Percentiles rank a stretch among this genome's conserved stretches.
These are phyloP conservation scores for Trichoderma koningii DNA, from an alignment of 2,329 filamentous ascomycete species.

Conservation along the genomic window DNA sequence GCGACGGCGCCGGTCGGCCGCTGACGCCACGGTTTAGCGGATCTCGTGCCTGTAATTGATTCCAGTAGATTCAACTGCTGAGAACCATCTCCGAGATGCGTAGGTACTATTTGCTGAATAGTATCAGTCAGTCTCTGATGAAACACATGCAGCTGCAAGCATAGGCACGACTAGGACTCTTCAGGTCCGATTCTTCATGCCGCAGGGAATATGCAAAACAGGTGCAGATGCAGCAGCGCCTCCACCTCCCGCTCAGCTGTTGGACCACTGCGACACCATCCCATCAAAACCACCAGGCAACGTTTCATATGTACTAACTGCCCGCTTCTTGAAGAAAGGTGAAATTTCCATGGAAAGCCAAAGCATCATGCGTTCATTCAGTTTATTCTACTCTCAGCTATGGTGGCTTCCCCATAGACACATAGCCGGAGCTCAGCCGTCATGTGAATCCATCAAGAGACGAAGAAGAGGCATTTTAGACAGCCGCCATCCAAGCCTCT, in stretches of 20 bases:
- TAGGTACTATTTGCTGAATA: too few species aligned
- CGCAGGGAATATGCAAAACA: neutral
- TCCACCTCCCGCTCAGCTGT: neutral
- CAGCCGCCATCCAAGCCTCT: neutral
- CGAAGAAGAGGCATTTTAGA: constrained; percentile 1
- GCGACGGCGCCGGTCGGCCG: too few species aligned
- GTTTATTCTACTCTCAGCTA: neutral
- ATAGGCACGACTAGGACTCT: too few species aligned
- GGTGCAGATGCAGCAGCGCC: neutral
- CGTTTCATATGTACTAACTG: neutral
- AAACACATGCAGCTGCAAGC: neutral
- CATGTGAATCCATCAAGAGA: neutral
- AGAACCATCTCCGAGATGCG: too few species aligned
- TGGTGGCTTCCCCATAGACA: too few species aligned
- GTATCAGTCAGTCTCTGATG: neutral
- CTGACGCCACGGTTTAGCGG: too few species aligned
- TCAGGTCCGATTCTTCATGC: neutral
- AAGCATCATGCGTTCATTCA: neutral
- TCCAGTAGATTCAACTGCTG: too few species aligned
- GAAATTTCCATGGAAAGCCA: neutral
- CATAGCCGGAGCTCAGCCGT: neutral
- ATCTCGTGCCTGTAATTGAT: too few species aligned
- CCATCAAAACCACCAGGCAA: neutral
- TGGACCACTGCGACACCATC: neutral
- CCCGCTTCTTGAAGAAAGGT: neutral